Evolutionary conservation across 2,329 filamentous ascomycete genomes (phyloP).

Genomic region (Akanthomyces muscarius): DNA sequence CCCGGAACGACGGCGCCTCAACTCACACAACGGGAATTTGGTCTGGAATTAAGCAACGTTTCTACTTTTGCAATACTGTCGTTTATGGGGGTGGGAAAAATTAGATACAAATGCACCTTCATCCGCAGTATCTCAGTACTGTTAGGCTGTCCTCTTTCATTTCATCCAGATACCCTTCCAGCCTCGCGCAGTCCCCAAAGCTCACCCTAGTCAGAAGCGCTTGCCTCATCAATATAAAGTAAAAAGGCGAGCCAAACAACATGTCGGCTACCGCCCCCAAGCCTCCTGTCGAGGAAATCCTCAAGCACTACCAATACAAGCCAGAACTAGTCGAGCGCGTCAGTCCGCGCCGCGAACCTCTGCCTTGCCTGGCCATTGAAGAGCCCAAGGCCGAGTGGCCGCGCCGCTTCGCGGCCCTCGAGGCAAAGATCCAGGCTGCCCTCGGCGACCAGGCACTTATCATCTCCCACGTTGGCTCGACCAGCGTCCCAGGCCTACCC

Average conservation of each 20-base stretch:
- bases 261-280: not conserved
- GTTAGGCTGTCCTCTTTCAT: not conserved
- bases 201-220: not conserved
- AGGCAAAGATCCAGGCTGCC: conserved; percentile 26
- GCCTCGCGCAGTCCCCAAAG: not conserved
- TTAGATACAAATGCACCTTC: not conserved
- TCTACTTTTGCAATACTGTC: not conserved
- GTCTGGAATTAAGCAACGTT: not conserved
- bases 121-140: too few species aligned
- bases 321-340: conserved; percentile 15
- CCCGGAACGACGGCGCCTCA: not conserved
- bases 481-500: conserved; percentile 39
- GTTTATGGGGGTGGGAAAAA: not conserved
- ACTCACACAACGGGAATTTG: not conserved
- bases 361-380: conserved; percentile 12
- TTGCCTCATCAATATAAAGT: not conserved
- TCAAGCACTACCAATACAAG: conserved; percentile 14
- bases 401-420: conserved; percentile 24
- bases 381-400: conserved; percentile 17
- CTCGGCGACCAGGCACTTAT: conserved; percentile 28
- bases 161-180: not conserved
- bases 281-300: conserved; percentile 1
- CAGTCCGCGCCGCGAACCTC: conserved; percentile 7
- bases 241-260: not conserved
- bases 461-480: conserved; percentile 43